A percentile compares a stretch with the other conserved stretches of the same genome.
These are phyloP conservation scores for Penicillium cosmopolitanum DNA, from an alignment of 495 filamentous ascomycete genomes.

Conservation along the genomic window DNA sequence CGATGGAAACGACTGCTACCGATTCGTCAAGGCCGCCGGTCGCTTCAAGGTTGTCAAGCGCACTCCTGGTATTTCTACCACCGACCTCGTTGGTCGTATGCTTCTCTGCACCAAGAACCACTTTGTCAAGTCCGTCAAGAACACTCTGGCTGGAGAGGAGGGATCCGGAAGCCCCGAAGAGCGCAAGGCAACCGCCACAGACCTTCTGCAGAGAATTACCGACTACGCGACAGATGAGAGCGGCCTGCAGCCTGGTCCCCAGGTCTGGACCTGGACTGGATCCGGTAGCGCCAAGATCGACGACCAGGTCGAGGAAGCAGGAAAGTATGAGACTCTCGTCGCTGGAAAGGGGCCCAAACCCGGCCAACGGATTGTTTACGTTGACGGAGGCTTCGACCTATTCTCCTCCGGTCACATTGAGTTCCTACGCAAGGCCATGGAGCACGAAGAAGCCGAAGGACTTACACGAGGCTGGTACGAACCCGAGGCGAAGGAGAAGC, in stretches of 20 bases:
- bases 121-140: conserved; percentile 77
- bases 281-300: conserved; percentile 57
- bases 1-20: conserved; percentile 91
- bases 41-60: conserved; percentile 93
- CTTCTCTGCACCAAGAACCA: conserved; percentile 87
- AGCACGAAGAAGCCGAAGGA: conserved; percentile 69
- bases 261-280: conserved; percentile 78
- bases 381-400: conserved; percentile 95
- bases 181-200: conserved; percentile 58
- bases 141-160: conserved; percentile 69
- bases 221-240: conserved; percentile 87
- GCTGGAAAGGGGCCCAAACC: conserved; percentile 65
- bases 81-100: conserved; percentile 96
- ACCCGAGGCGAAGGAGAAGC: conserved; percentile 59
- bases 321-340: conserved; percentile 65
- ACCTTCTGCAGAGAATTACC: conserved; percentile 70
- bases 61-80: conserved; percentile 96
- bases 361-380: conserved; percentile 87
- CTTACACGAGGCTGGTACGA: conserved; percentile 73
- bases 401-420: conserved; percentile 97
- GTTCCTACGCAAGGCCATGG: conserved; percentile 77
- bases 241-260: conserved; percentile 68
- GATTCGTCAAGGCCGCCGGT: conserved; percentile 89
- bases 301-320: conserved; percentile 52
- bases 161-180: conserved; percentile 71